Base-by-base conservation (phyloP, 768 basidiomycete genomes). In the Hericium erinaceus region DNA sequence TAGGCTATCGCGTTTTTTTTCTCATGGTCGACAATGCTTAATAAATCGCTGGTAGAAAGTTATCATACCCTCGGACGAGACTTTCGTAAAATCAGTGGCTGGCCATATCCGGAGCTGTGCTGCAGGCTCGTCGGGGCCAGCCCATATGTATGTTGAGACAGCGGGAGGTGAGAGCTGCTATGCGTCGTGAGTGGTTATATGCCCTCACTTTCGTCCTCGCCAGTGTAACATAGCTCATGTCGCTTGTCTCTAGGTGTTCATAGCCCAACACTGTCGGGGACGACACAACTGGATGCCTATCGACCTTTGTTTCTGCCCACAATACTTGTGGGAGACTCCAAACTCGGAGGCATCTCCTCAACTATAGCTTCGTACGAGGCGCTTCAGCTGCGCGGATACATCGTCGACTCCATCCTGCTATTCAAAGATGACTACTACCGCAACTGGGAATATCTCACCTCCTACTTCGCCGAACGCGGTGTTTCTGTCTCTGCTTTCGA, bases 361-460 rank as follows among this genome's bases (percentile, higher is more conserved):
- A 98, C 95, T 0, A 87, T 98, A 58, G 84, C 95, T 1, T 82
- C 95, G 0, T 98, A 92, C 71, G 95, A 98, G 69, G 89, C 95
- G 16, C 82, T 98, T 33, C 66, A 85, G 6, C 74, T 95, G n/a
- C 83, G 95, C 4, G 95, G 95, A 22, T 98, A 92, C 72, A 83
- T 84, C 56, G 76, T 98, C 63, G 91, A 95, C 54, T 81, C 87
- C 22, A 78, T 98, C 28, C 66, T 98, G 22, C 76, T 95, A 61
- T 92, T 98, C 71, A 80, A 80, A 4, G 92, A 97, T 57, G 74
- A 82, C 10, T 94, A 94, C 63, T 98, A 97, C 68, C 80, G 80
- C 37, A 98, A 98, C 67, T 80, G 81, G 65, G 87, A 91, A 60
- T 98, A 93, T 68, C 77, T 98, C 18, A 69, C 69, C 13, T 72